Evolutionary conservation across 768 basidiomycete species (phyloP), one percentile per base, ranked within the genome.

Genomic region (Suillus placidus): DNA sequence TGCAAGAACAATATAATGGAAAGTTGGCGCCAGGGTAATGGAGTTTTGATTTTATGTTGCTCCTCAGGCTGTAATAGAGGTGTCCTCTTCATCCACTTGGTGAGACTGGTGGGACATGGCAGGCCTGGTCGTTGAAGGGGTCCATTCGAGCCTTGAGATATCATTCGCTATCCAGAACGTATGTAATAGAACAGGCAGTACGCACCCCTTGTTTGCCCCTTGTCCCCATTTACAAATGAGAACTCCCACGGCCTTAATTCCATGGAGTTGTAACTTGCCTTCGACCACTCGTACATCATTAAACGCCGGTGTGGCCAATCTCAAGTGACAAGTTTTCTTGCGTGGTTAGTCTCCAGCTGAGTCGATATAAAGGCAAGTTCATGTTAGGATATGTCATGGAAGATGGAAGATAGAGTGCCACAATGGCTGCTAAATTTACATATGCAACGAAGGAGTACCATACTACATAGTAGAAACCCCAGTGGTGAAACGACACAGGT

Each of bases 1-100:
- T 84, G 84, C 26, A 85, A 68, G 3, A 84, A 71, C n/a, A 86
- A 67, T 18, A 85, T 70, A 52, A 87, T 77, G 0, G 75, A 76
- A 38, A 86, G 72, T 69, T 87, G 85, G 18, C 79, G 66, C 75
- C 80, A 81, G 13, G 84, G 84, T 34, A 87, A 72, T 8, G 84
- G 82, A 1, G 80, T 84, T 37, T 77, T 71, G 45, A 7, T 13
- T 62, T 32, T 60, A 26, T 14, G 34, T 38, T 45, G 63, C 37
- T 52, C 57, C 40, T 64, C 56, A n/a, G 54, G 18, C 23, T 64
- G 65, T 30, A 82, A 71, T 43, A 83, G 65, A 40, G 80, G 71
- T 4, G 79, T 81, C 66, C 66, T 80, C 74, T 68, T 84, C 82
- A 64, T 78, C 74, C 49, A 70, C 49, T 26, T 70, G 64, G 65